Evolutionary conservation across 2,329 filamentous ascomycete species (phyloP), one percentile per base, ranked within the genome.

Genomic region (Beauveria pseudobassiana): DNA sequence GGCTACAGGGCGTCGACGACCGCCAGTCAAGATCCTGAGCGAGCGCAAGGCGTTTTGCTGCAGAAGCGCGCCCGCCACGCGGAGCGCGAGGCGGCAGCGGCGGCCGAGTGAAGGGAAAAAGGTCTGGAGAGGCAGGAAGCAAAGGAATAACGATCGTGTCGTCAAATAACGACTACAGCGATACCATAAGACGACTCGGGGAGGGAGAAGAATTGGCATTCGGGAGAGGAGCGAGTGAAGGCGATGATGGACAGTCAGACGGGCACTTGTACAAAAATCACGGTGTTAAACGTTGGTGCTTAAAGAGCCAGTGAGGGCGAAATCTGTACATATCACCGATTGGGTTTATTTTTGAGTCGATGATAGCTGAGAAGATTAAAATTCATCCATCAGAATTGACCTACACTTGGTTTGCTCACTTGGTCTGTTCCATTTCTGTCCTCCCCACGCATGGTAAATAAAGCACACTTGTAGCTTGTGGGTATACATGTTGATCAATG

Each of bases 1-100:
- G 93, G 92, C 81, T 99, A 69, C 87, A 93, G 80, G 90, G 91
- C 65, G 90, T 98, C 62, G 91, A 97, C 76, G 80, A 90, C 71
- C 83, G 87, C 73, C 93, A 98, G 78, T 83, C 68, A 84, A 85
- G 67, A 83, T 92, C 65, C 80, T 99, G 63, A 80, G 82, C 67
- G 89, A 93, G 72, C 87, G 93, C 72, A 93, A 92, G 80, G 82
- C 89, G 68, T 76, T 82, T 82, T 99, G 67, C 79, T 98, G 63
- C 93, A 96, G 80, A 98, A 98, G 87, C 83, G 95, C 74, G 87
- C 87, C 74, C 82, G 91, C 76, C 87, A 76, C 72, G 76, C 74
- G 38, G 69, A 73, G 70, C 68, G 76, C 73, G 69, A 76, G 62
- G 30, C 30, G 30, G 28, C 28, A 3, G 9, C 71, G 59, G 63